Conservation (phyloP, 2,329 filamentous ascomycete species). For the Epichloe glyceriae region DNA sequence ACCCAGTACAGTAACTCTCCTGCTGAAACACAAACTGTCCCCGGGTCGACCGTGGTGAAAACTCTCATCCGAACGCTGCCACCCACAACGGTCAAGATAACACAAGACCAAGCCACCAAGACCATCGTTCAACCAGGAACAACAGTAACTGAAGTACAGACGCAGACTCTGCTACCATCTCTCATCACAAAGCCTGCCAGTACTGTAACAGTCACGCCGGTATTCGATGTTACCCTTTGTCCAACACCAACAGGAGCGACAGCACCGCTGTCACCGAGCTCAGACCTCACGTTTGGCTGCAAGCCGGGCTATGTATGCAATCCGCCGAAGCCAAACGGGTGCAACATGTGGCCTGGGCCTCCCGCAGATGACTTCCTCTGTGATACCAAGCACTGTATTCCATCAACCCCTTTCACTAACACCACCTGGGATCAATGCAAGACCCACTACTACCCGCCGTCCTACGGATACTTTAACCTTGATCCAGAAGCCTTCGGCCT, state of each 20-base stretch:
- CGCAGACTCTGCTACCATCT: slow-evolving; percentile 14
- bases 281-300: slow-evolving; percentile 40
- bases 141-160: slow-evolving; percentile 18
- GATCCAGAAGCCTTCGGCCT: slow-evolving; percentile 48
- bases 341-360: slow-evolving; percentile 36
- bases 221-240: slow-evolving; percentile 26
- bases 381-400: slow-evolving; percentile 29
- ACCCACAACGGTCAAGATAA: slow-evolving; percentile 8
- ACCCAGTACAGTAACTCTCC: slow-evolving; percentile 15
- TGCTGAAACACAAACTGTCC: slow-evolving; percentile 10
- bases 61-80: slow-evolving; percentile 6
- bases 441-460: slow-evolving; percentile 38
- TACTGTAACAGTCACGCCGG: slow-evolving; percentile 16
- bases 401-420: slow-evolving; percentile 22
- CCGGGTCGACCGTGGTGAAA: slow-evolving; percentile 6
- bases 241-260: slow-evolving; percentile 28
- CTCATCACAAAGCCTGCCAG: slow-evolving; percentile 17
- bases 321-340: slow-evolving; percentile 33
- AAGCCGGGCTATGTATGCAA: slow-evolving; percentile 38
- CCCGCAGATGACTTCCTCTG: slow-evolving; percentile 36
- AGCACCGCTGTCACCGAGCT: slow-evolving; percentile 20
- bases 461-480: slow-evolving; percentile 49
- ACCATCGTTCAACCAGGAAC: slow-evolving; percentile 20
- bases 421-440: slow-evolving; percentile 30
- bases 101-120: slow-evolving; percentile 13